Conservation (phyloP, 768 basidiomycete species). For the Arthromyces matolae region DNA sequence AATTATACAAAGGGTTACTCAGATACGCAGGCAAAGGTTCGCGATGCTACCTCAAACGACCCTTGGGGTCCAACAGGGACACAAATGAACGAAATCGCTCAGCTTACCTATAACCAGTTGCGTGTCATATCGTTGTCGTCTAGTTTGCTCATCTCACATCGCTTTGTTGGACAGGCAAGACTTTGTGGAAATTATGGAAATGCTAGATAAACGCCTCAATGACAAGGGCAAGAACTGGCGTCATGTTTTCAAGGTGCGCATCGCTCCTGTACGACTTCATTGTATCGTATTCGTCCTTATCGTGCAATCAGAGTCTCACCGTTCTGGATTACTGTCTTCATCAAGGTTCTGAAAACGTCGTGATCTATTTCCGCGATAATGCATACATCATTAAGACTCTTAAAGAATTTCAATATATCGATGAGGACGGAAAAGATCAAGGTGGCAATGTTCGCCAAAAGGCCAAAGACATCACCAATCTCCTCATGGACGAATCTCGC, state of each 20-base stretch:
- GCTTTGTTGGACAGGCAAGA: constrained; percentile 56
- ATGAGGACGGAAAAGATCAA: constrained; percentile 95
- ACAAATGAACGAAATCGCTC: constrained; percentile 99
- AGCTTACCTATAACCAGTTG: constrained; percentile 94
- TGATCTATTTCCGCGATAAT: constrained; percentile 97
- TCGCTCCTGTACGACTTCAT: background rate
- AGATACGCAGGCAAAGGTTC: constrained; percentile 91
- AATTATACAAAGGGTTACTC: constrained; percentile 97
- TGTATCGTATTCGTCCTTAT: background rate
- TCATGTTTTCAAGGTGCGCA: constrained; percentile 91
- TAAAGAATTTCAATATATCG: constrained; percentile 96
- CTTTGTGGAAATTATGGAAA: constrained; percentile 99
- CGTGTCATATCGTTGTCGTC: background rate
- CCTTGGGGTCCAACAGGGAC: constrained; percentile 97
- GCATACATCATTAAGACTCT: constrained; percentile 97
- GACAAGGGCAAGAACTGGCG: constrained; percentile 99
- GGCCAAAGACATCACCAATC: constrained; percentile 96
- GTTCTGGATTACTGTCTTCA: constrained; percentile 95
- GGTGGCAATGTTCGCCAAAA: constrained; percentile 97
- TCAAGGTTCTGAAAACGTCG: constrained; percentile 96
- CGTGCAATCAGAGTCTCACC: constrained; percentile 72
- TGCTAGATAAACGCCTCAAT: constrained; percentile 96
- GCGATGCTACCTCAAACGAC: constrained; percentile 96
- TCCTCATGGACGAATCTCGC: constrained; percentile 81
- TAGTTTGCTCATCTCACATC: background rate